These are phyloP conservation scores for Schwanniomyces polymorphus DNA, from an alignment of 805 yeast genomes.

Conservation along the genomic window DNA sequence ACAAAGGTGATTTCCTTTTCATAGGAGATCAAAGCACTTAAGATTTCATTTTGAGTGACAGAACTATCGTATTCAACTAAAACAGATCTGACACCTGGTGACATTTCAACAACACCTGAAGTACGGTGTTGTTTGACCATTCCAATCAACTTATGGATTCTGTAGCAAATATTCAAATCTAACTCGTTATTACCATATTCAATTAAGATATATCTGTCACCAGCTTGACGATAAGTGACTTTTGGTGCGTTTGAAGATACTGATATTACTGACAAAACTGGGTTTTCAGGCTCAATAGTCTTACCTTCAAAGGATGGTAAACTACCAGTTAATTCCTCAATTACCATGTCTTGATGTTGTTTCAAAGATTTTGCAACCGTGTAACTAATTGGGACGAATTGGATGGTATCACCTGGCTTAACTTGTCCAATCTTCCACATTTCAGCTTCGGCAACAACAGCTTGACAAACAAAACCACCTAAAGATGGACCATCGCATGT, in stretches of 20 bases:
- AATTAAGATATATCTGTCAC: constrained; percentile 87
- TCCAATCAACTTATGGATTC: constrained; percentile 80
- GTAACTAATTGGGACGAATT: constrained; percentile 75
- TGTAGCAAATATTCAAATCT: constrained; percentile 82
- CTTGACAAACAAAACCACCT: constrained; percentile 97
- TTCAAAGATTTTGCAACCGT: constrained; percentile 68
- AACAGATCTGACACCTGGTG: constrained; percentile 95
- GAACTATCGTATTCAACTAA: constrained; percentile 79
- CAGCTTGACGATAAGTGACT: constrained; percentile 92
- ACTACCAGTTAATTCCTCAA: constrained; percentile 46
- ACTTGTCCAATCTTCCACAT: constrained; percentile 99
- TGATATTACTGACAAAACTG: constrained; percentile 59
- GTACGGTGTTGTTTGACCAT: constrained; percentile 66
- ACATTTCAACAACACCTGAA: constrained; percentile 88
- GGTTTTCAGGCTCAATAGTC: constrained; percentile 52
- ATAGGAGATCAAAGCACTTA: constrained; percentile 66
- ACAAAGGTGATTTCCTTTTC: constrained; percentile 74
- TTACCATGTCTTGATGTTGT: constrained; percentile 54
- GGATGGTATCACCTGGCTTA: constrained; percentile 86
- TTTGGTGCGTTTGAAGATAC: constrained; percentile 57
- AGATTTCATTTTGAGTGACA: constrained; percentile 60
- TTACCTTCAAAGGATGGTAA: constrained; percentile 30
- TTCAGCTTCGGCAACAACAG: constrained; percentile 93
- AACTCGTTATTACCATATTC: constrained; percentile 90
- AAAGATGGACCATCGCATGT: constrained; percentile 97